phyloP scores from a whole-genome alignment of 305 asterid species.

The Fraxinus platypoda region DNA sequence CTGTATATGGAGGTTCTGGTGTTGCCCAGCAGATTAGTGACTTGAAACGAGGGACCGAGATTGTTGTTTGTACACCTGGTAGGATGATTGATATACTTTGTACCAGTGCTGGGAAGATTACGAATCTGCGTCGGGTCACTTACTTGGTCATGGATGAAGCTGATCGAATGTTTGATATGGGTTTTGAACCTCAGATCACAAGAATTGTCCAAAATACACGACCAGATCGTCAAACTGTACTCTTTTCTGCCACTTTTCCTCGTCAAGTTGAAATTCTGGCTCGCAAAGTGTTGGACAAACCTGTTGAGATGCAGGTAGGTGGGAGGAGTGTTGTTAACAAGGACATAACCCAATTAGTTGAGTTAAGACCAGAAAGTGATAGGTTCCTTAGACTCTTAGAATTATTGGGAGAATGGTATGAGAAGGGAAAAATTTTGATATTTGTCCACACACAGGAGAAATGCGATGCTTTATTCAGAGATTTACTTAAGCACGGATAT shows the following conservation, averaged over 20 bases:
- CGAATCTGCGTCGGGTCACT: constrained; percentile 89
- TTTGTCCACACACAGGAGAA: constrained; percentile 94
- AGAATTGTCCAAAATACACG: constrained; percentile 88
- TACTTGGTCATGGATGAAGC: constrained; percentile 99
- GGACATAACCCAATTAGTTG: constrained; percentile 86
- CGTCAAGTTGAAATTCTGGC: constrained; percentile 96
- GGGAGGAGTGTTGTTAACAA: constrained; percentile 98
- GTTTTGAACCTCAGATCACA: constrained; percentile 96
- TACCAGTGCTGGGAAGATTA: constrained; percentile 89
- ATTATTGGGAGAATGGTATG: constrained; percentile 90
- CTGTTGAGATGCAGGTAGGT: constrained; percentile 90
- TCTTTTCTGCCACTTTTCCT: constrained; percentile 96
- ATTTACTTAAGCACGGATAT: constrained; percentile 73
- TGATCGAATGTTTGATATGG: constrained; percentile 98
- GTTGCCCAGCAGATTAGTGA: constrained; percentile 99
- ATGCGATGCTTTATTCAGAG: constrained; percentile 82
- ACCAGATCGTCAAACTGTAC: constrained; percentile 93
- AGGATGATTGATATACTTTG: constrained; percentile 96
- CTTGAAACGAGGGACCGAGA: constrained; percentile 90
- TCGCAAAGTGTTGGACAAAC: constrained; percentile 86
- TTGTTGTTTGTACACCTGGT: constrained; percentile 97
- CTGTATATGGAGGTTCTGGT: constrained; percentile 96
- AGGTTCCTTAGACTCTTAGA: constrained; percentile 79
- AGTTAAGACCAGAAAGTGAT: constrained; percentile 89
- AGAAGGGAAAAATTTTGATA: constrained; percentile 81